Evolutionary conservation across 2,329 filamentous ascomycete species (phyloP).

Genomic region (Exophiala alcalophila): DNA sequence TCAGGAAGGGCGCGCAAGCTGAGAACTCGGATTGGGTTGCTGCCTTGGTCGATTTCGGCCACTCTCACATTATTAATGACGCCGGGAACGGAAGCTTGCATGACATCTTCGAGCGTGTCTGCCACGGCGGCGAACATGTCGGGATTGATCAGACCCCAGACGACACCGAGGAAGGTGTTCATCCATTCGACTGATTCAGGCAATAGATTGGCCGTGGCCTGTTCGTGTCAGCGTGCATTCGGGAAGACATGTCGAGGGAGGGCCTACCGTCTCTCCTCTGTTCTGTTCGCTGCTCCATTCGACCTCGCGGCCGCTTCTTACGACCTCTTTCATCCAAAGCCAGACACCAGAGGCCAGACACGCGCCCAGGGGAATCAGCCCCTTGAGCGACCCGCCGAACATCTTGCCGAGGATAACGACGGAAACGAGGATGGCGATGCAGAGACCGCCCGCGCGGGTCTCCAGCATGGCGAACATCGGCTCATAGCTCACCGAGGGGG

Average conservation of each 20-base stretch:
- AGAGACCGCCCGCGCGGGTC: constrained; percentile 67
- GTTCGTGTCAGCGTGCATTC: constrained; percentile 5
- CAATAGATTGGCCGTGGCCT: constrained; percentile 80
- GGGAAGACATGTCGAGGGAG: neutral
- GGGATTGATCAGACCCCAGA: constrained; percentile 91
- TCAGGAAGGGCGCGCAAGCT: constrained; percentile 85
- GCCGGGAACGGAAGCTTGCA: constrained; percentile 90
- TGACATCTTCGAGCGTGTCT: constrained; percentile 92
- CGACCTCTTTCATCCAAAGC: constrained; percentile 84
- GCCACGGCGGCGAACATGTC: constrained; percentile 91
- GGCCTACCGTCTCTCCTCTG: constrained; percentile 68
- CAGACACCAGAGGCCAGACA: constrained; percentile 76
- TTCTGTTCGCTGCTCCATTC: constrained; percentile 88
- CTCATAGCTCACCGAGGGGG: constrained; percentile 82
- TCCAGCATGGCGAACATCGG: constrained; percentile 80
- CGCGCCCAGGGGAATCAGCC: constrained; percentile 68
- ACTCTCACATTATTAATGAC: constrained; percentile 93
- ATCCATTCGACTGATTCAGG: constrained; percentile 96
- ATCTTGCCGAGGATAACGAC: constrained; percentile 75
- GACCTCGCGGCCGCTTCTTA: constrained; percentile 73
- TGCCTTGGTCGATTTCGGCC: constrained; percentile 90
- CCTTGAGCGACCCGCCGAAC: constrained; percentile 74
- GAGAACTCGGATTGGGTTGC: constrained; percentile 82
- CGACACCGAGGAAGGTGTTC: constrained; percentile 78
- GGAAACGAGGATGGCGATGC: constrained; percentile 65